A percentile compares a stretch with the other conserved stretches of the same genome.
phyloP scores from a whole-genome alignment of 2,329 filamentous ascomycete species.

The Colletotrichum lini region DNA sequence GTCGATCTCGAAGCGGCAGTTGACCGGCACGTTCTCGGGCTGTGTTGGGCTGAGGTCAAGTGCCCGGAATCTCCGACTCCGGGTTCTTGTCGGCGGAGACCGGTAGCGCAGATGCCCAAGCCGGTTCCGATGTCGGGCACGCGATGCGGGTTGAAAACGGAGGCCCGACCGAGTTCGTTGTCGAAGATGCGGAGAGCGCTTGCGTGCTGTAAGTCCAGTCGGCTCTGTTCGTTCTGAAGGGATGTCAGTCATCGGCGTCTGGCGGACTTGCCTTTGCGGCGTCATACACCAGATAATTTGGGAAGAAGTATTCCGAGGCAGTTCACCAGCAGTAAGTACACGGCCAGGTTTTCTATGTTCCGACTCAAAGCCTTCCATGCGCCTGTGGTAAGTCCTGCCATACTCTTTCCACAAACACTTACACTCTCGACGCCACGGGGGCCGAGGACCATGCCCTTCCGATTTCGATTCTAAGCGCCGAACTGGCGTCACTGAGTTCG shows the following conservation, averaged over 20 bases:
- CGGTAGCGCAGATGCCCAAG: conserved; percentile 53
- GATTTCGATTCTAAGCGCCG: conserved; percentile 22
- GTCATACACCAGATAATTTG: conserved; percentile 28
- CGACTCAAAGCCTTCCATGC: conserved; percentile 33
- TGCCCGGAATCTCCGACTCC: conserved; percentile 52
- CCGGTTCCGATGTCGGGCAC: conserved; percentile 49
- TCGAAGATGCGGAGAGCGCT: conserved; percentile 45
- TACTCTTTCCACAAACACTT: conserved; percentile 34
- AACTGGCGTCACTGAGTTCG: conserved; percentile 30
- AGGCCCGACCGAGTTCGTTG: conserved; percentile 20
- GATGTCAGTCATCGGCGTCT: background rate
- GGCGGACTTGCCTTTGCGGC: background rate
- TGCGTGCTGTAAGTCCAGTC: conserved; percentile 59
- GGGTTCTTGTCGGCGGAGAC: conserved; percentile 57
- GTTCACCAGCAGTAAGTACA: background rate
- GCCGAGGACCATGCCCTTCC: conserved; percentile 25
- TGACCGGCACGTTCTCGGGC: conserved; percentile 56
- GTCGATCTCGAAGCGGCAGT: conserved; percentile 57
- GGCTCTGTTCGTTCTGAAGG: conserved; percentile 52
- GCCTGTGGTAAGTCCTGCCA: conserved; percentile 34
- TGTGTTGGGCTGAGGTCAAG: conserved; percentile 58
- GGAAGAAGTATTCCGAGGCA: conserved; percentile 30
- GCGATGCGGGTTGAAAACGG: conserved; percentile 22
- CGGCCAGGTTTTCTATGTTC: background rate
- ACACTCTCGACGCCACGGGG: conserved; percentile 32